Evolutionary conservation across 768 basidiomycete species (phyloP).

Genomic region (Pulveroboletus frians): DNA sequence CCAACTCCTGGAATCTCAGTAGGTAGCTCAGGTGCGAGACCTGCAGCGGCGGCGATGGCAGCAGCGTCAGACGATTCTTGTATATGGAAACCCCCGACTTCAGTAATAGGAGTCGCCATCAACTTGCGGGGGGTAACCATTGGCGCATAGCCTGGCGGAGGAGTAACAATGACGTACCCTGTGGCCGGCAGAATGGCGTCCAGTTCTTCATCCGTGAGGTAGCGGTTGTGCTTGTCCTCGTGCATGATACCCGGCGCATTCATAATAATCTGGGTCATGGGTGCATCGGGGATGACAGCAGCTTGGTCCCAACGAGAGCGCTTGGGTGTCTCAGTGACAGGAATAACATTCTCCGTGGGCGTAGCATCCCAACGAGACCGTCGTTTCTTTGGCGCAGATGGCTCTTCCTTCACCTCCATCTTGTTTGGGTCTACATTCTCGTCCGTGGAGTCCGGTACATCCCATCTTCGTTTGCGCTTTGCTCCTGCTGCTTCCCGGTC

Average conservation of each 20-base stretch:
- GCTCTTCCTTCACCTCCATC: conserved; percentile 65
- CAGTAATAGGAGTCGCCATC: conserved; percentile 49
- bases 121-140: conserved; percentile 60
- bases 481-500: conserved; percentile 40
- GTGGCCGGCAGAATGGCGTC: conserved; percentile 80
- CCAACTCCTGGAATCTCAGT: conserved; percentile 99
- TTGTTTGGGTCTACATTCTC: conserved; percentile 63
- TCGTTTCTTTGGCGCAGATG: conserved; percentile 80
- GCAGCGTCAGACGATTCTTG: conserved; percentile 92
- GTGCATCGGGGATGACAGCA: conserved; percentile 63
- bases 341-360: conserved; percentile 56
- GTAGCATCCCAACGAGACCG: conserved; percentile 96
- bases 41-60: conserved; percentile 82
- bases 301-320: conserved; percentile 98
- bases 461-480: conserved; percentile 81
- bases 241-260: conserved; percentile 78
- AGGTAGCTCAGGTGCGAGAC: conserved; percentile 87
- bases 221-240: conserved; percentile 95
- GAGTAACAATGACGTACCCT: conserved; percentile 89
- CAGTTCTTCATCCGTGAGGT: conserved; percentile 92
- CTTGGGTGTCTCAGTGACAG: conserved; percentile 66
- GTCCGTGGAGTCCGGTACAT: conserved; percentile 55
- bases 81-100: conserved; percentile 88
- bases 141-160: conserved; percentile 91
- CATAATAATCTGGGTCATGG: conserved; percentile 82